phyloP scores from a whole-genome alignment of 2,329 filamentous ascomycete genomes.

The Rhinocladiella similis region DNA sequence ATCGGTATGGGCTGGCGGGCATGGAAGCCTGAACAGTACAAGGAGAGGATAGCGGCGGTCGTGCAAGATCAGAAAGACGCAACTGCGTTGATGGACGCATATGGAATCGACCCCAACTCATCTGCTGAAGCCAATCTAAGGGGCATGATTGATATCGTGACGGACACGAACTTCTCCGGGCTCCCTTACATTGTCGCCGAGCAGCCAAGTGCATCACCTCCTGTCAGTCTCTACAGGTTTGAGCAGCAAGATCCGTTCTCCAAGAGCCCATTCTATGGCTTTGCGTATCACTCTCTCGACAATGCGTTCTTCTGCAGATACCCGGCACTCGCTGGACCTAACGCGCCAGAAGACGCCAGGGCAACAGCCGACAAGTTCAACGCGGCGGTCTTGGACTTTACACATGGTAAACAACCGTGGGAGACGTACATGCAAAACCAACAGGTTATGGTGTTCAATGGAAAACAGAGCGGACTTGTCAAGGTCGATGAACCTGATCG shows the following conservation, averaged over 20 bases:
- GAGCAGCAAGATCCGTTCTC: slow-evolving; percentile 13
- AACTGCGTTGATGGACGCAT: slow-evolving; percentile 7
- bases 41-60: slow-evolving; percentile 4
- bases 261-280: slow-evolving; percentile 9
- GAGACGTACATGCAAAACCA: slow-evolving; percentile 1
- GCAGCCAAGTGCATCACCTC: slow-evolving; percentile 1
- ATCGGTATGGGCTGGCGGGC: slow-evolving; percentile 4
- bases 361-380: slow-evolving; percentile 11
- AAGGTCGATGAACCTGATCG: slow-evolving; percentile 6
- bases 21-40: slow-evolving; percentile 9
- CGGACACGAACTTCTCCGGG: slow-evolving; percentile 12
- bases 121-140: slow-evolving; percentile 5
- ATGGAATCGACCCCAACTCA: slow-evolving; percentile 5
- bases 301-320: slow-evolving; percentile 18
- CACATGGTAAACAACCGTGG: slow-evolving; percentile 13
- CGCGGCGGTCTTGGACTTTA: slow-evolving; percentile 6
- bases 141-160: slow-evolving; percentile 14
- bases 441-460: slow-evolving; percentile 8
- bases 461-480: slow-evolving; percentile 1
- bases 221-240: slow-evolving; percentile 15
- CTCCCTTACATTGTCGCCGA: slow-evolving; percentile 14
- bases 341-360: slow-evolving; percentile 4
- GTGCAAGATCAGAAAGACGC: slow-evolving; percentile 6
- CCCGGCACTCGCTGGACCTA: slow-evolving; percentile 12
- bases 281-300: slow-evolving; percentile 14